Percentiles rank a stretch among this genome's conserved stretches.
These are phyloP conservation scores for Mycena haematopus DNA, from an alignment of 768 basidiomycete species.

Conservation along the genomic window DNA sequence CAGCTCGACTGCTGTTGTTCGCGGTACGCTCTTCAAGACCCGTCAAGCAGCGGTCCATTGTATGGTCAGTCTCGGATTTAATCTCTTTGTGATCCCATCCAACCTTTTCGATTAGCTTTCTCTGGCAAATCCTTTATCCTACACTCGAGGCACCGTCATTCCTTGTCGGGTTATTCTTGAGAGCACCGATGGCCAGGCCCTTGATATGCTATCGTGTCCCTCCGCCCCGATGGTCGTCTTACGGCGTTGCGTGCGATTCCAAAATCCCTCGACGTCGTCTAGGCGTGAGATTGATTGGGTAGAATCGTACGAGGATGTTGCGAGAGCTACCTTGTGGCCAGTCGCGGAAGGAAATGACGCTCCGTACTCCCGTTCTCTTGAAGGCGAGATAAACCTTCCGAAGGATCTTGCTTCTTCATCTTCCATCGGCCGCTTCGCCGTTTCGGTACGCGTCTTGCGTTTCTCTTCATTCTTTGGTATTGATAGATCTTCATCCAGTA, in stretches of 20 bases:
- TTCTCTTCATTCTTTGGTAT: constrained; percentile 5
- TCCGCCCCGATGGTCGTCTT: constrained; percentile 43
- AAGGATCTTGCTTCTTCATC: constrained; percentile 60
- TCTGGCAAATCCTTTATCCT: constrained; percentile 55
- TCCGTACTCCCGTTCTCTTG: constrained; percentile 47
- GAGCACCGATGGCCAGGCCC: constrained; percentile 42
- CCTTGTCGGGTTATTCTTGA: constrained; percentile 54
- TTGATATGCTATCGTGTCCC: constrained; percentile 52
- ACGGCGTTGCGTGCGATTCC: constrained; percentile 35
- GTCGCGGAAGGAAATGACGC: constrained; percentile 36
- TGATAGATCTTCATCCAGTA: constrained; percentile 45
- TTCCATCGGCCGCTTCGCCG: constrained; percentile 56
- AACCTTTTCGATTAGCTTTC: constrained; percentile 42
- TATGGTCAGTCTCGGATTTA: constrained; percentile 41
- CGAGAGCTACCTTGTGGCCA: constrained; percentile 57
- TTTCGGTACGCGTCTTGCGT: constrained; percentile 44
- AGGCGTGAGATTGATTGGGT: constrained; percentile 51
- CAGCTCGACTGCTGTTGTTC: constrained; percentile 46
- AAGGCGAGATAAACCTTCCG: constrained; percentile 58
- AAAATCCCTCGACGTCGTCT: constrained; percentile 42
- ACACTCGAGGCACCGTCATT: constrained; percentile 55
- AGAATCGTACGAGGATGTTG: constrained; percentile 51
- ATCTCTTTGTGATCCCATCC: background rate
- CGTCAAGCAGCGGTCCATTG: constrained; percentile 48
- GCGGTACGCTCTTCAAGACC: constrained; percentile 48